phyloP scores from a whole-genome alignment of 305 asterid genomes.

The Salvia sclarea region DNA sequence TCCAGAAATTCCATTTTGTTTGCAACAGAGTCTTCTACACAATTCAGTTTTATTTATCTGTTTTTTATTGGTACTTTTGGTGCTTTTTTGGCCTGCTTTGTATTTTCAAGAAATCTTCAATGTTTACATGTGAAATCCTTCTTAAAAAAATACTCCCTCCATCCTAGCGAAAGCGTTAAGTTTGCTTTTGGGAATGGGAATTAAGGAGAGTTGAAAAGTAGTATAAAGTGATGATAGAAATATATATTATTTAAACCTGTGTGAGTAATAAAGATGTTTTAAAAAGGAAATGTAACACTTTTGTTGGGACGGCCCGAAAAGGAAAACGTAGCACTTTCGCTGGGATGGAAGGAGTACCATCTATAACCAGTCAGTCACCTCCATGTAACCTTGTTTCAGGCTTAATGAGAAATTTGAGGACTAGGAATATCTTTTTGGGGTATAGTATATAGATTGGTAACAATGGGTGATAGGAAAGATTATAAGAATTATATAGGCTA shows the following conservation, averaged over 20 bases:
- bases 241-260: too few relatives aligned
- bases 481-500: too few relatives aligned
- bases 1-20: slow-evolving; percentile 11
- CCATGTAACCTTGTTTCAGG: slow-evolving; percentile 1
- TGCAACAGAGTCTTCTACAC: not conserved
- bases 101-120: not conserved
- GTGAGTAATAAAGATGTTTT: too few relatives aligned
- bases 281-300: too few relatives aligned
- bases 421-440: not conserved
- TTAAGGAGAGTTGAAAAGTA: too few relatives aligned
- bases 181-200: too few relatives aligned
- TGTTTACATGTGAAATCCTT: slow-evolving; percentile 2
- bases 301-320: too few relatives aligned
- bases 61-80: slow-evolving; percentile 11
- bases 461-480: not conserved
- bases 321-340: too few relatives aligned
- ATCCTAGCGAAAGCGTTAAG: too few relatives aligned
- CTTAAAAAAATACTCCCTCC: not conserved
- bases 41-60: not conserved
- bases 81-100: not conserved
- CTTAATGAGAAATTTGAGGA: slow-evolving; percentile 14
- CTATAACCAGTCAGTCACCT: not conserved
- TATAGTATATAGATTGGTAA: too few relatives aligned
- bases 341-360: too few relatives aligned
- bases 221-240: too few relatives aligned